These are phyloP conservation scores for Whalleya microplaca DNA, from an alignment of 2,329 filamentous ascomycete species.

Conservation along the genomic window DNA sequence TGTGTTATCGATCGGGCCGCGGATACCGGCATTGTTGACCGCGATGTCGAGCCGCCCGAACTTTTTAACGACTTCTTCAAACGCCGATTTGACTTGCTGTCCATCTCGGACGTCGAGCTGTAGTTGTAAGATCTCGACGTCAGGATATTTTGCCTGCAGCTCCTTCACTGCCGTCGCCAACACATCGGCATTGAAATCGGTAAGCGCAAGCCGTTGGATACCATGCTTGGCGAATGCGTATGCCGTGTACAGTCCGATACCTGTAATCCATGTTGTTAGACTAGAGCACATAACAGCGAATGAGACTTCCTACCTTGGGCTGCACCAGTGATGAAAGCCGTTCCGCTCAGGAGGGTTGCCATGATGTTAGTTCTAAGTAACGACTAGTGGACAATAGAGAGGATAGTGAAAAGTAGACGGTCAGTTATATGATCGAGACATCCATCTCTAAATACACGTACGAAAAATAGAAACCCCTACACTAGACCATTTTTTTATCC, in stretches of 20 bases:
- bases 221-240: slow-evolving; percentile 45
- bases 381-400: background rate
- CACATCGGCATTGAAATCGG: slow-evolving; percentile 46
- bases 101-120: slow-evolving; percentile 51
- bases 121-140: slow-evolving; percentile 45
- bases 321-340: slow-evolving; percentile 52
- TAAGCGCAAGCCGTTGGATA: slow-evolving; percentile 49
- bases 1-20: slow-evolving; percentile 43
- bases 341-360: background rate
- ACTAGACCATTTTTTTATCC: background rate
- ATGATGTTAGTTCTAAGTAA: background rate
- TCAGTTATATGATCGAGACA: background rate
- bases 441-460: background rate
- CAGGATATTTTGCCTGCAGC: slow-evolving; percentile 42
- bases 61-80: slow-evolving; percentile 42
- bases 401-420: background rate
- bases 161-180: slow-evolving; percentile 38
- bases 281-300: background rate
- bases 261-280: slow-evolving; percentile 33
- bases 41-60: slow-evolving; percentile 59
- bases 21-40: slow-evolving; percentile 59
- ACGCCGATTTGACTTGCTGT: slow-evolving; percentile 45
- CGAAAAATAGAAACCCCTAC: background rate
- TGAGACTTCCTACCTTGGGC: slow-evolving; percentile 36
- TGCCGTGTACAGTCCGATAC: slow-evolving; percentile 53